A percentile compares a stretch with the other conserved stretches of the same genome.
Evolutionary conservation across 1,139 yeast genomes (phyloP).

Genomic region (Yamadazyma kanchanaburiensis): DNA sequence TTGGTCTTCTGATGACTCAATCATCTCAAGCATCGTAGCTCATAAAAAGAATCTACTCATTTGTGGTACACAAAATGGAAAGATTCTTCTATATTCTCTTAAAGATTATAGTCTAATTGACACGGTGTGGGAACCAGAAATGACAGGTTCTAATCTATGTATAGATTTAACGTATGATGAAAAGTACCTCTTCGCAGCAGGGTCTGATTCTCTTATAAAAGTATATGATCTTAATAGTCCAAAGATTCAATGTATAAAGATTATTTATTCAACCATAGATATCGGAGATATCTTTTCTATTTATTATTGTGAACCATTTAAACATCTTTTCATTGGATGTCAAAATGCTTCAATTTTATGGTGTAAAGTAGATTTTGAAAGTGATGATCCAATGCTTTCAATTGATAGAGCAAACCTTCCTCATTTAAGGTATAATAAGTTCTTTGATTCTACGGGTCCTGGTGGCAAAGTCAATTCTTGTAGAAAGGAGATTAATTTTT

Average conservation of each 20-base stretch:
- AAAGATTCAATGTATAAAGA: conserved; percentile 42
- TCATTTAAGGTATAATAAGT: conserved; percentile 75
- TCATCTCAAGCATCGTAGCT: conserved; percentile 73
- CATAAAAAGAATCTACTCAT: conserved; percentile 58
- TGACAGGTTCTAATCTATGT: conserved; percentile 72
- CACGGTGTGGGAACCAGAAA: conserved; percentile 40
- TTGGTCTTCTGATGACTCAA: conserved; percentile 74
- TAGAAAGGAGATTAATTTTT: conserved; percentile 15
- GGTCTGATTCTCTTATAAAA: conserved; percentile 85
- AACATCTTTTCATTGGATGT: conserved; percentile 78
- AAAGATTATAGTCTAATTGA: conserved; percentile 55
- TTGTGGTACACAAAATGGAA: conserved; percentile 95
- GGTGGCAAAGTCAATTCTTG: conserved; percentile 53
- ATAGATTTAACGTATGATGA: conserved; percentile 58
- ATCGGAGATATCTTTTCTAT: conserved; percentile 92
- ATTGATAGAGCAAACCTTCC: conserved; percentile 49
- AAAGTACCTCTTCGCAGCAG: conserved; percentile 71
- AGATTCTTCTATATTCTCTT: conserved; percentile 68
- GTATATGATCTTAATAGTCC: conserved; percentile 61
- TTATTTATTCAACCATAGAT: conserved; percentile 80
- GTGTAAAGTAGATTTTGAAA: conserved; percentile 38
- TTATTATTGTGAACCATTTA: conserved; percentile 58
- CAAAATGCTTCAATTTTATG: conserved; percentile 88
- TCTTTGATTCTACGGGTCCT: conserved; percentile 89
- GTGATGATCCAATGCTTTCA: conserved; percentile 6